A percentile compares a stretch with the other conserved stretches of the same genome.
Evolutionary conservation across 2,329 filamentous ascomycete species (phyloP).

Genomic region (Lasiodiplodia theobromae): DNA sequence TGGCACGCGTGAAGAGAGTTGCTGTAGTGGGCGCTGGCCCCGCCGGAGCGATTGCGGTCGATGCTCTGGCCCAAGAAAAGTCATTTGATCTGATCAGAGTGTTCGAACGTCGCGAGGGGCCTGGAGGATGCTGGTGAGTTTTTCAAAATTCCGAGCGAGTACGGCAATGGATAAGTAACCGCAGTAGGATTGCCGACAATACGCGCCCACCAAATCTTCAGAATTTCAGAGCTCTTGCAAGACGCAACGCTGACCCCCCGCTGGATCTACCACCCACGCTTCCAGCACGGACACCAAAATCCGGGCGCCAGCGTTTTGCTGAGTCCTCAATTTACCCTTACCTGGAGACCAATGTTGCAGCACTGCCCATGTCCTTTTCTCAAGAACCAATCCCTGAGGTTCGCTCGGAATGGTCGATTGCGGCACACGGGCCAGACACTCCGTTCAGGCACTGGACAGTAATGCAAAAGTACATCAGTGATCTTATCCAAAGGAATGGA

Average conservation of each 20-base stretch:
- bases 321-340: conserved; percentile 69
- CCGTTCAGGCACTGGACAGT: conserved; percentile 69
- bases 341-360: conserved; percentile 71
- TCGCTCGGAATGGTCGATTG: conserved; percentile 51
- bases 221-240: conserved; percentile 56
- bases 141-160: neutral
- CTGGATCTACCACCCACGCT: conserved; percentile 56
- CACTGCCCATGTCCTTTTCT: conserved; percentile 66
- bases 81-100: conserved; percentile 66
- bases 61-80: conserved; percentile 66
- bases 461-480: conserved; percentile 62
- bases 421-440: conserved; percentile 62
- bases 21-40: conserved; percentile 69
- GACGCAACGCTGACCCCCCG: conserved; percentile 59
- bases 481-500: conserved; percentile 59
- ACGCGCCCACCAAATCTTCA: conserved; percentile 47
- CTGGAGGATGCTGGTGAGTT: conserved; percentile 68
- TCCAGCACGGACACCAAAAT: conserved; percentile 55
- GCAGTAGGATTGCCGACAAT: conserved; percentile 35
- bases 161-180: neutral
- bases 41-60: conserved; percentile 65
- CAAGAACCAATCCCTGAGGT: conserved; percentile 61
- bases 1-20: conserved; percentile 39
- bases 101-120: conserved; percentile 66
- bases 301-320: conserved; percentile 57